A percentile compares a stretch with the other conserved stretches of the same genome.
Conservation (phyloP, 306 rosid genomes). For the Canavalia ensiformis region DNA sequence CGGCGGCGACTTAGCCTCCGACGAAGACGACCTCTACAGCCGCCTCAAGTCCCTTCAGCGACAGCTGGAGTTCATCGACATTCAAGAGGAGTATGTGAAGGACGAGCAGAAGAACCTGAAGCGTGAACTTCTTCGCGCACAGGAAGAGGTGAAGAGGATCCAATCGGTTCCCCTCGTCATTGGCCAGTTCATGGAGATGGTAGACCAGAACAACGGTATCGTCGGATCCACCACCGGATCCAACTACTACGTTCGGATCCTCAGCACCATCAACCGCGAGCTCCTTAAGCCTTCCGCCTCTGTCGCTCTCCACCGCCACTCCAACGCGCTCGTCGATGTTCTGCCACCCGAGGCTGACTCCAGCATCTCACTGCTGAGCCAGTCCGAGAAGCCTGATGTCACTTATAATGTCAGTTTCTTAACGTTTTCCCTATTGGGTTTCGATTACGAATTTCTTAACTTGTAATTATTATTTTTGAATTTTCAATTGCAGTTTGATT, state of each 20-base stretch:
- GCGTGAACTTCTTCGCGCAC: constrained; percentile 96
- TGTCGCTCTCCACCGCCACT: constrained; percentile 96
- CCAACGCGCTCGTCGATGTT: constrained; percentile 96
- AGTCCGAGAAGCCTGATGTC: constrained; percentile 99
- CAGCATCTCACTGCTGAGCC: constrained; percentile 94
- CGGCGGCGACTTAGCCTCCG: constrained; percentile 53
- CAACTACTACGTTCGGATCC: constrained; percentile 90
- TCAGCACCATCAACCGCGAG: constrained; percentile 95
- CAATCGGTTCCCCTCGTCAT: constrained; percentile 97
- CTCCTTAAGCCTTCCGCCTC: constrained; percentile 94
- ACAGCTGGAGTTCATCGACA: constrained; percentile 90
- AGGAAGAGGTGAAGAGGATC: constrained; percentile 97
- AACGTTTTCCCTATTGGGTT: background rate
- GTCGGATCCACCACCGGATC: constrained; percentile 99
- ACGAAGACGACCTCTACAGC: constrained; percentile 90
- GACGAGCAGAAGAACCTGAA: constrained; percentile 96
- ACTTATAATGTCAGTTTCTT: constrained; percentile 68
- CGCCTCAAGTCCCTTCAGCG: constrained; percentile 79
- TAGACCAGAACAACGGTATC: constrained; percentile 91
- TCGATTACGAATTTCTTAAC: background rate
- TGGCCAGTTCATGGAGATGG: constrained; percentile 99
- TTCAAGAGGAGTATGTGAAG: constrained; percentile 92
- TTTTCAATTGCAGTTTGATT: background rate
- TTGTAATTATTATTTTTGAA: background rate
- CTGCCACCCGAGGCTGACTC: constrained; percentile 99